phyloP scores from a whole-genome alignment of 1,139 yeast species.

The Scheffersomyces lignicola region DNA sequence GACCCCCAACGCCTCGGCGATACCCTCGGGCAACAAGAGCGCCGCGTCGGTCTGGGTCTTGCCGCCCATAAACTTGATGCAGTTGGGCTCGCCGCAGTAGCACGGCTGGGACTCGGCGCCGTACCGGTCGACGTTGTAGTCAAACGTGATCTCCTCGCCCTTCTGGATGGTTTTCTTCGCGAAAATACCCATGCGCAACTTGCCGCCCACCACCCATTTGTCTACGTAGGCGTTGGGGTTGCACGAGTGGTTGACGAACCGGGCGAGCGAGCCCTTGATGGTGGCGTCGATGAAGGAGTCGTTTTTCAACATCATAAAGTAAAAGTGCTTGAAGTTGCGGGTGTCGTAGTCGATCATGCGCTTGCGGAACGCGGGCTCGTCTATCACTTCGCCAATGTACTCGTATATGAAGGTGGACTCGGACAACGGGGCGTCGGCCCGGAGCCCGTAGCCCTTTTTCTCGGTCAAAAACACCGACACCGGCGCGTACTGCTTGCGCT shows the following conservation, averaged over 20 bases:
- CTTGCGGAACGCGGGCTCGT: slow-evolving; percentile 66
- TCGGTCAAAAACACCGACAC: slow-evolving; percentile 81
- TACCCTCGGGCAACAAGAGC: slow-evolving; percentile 74
- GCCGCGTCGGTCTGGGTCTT: slow-evolving; percentile 94
- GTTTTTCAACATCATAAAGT: slow-evolving; percentile 95
- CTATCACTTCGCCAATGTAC: slow-evolving; percentile 91
- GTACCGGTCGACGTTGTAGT: slow-evolving; percentile 93
- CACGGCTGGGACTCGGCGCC: slow-evolving; percentile 95
- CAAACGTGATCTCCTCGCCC: slow-evolving; percentile 94
- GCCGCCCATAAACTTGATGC: slow-evolving; percentile 93
- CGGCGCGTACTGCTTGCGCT: slow-evolving; percentile 65
- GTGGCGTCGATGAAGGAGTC: slow-evolving; percentile 96
- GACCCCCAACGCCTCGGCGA: slow-evolving; percentile 86
- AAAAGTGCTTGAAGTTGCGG: slow-evolving; percentile 78
- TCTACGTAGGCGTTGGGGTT: slow-evolving; percentile 92
- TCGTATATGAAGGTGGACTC: slow-evolving; percentile 78
- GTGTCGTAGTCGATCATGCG: slow-evolving; percentile 75
- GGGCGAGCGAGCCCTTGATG: slow-evolving; percentile 77
- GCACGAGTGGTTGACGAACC: slow-evolving; percentile 95
- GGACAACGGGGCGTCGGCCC: slow-evolving; percentile 62
- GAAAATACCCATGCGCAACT: slow-evolving; percentile 91
- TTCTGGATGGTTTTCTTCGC: slow-evolving; percentile 68
- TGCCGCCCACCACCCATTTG: slow-evolving; percentile 95
- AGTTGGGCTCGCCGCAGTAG: slow-evolving; percentile 89
- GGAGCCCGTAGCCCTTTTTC: slow-evolving; percentile 84